Base-by-base conservation (phyloP, 2,329 filamentous ascomycete genomes). In the Colletotrichum sp. region DNA sequence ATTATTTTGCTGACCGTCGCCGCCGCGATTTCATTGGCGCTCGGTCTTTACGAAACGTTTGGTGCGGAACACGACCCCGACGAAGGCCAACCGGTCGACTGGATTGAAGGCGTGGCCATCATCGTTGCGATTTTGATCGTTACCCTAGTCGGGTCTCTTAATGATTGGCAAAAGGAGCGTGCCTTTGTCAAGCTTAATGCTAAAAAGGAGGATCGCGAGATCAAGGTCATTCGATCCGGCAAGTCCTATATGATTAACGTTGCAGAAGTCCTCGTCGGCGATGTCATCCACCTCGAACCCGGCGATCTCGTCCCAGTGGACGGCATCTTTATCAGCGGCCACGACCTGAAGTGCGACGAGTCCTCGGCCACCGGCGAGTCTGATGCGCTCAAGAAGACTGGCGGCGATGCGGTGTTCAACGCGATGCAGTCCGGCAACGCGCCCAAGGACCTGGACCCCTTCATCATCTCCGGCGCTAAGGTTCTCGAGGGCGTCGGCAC, bases 281-380 rank as follows among this genome's bases (percentile, higher is more conserved):
- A 95, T 81, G 88, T 95, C 3, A 87, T 95, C 76, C 90, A 94
- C 81, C 86, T 95, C 12, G 91, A 93, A 76, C 92, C 93, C 2
- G 93, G 93, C 77, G 93, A 95, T 79, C 87, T 94, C 71, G 89
- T 95, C 49, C 93, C 93, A 0, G 93, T 92, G 2, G 93, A 95
- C 81, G 93, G 93, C 7, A 88, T 95, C 69, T 90, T 95, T 76
- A 92, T 95, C 76, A 87, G 89, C 21, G 87, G 87, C 7, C 86
- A 86, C 77, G 83, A 84, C 5, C 80, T 89, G 75, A 87, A 93
- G 82, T 95, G 93, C 80, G 93, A 95, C 79, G 93, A 95, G 80
- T 94, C 93, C 4, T 94, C 93, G 13, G 92, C 92, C 2, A 95
- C 93, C 30, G 93, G 93, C 78, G 93, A 95, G 84, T 95, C 93